Percentiles rank a stretch among this genome's conserved stretches.
Evolutionary conservation across 345 rosid genomes (phyloP).

Genomic region (Eucalyptus melliodora): DNA sequence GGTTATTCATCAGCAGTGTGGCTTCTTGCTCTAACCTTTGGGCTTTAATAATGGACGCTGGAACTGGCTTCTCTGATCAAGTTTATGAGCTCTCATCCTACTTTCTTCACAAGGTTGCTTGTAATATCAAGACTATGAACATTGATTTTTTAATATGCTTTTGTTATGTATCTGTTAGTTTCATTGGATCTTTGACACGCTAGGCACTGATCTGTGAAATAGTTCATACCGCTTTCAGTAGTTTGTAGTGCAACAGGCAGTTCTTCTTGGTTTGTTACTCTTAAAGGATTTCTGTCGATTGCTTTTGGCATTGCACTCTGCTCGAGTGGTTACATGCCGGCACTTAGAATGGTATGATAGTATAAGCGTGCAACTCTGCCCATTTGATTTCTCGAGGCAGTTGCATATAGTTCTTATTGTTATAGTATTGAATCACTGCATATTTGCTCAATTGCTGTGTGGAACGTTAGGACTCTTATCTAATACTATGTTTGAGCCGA

Average conservation of each 20-base stretch:
- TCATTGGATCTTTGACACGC: neutral
- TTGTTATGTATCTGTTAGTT: neutral
- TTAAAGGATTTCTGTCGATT: neutral
- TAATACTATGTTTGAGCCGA: neutral
- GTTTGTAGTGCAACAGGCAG: neutral
- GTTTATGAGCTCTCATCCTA: conserved; percentile 67
- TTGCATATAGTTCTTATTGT: neutral
- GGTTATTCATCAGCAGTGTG: conserved; percentile 81
- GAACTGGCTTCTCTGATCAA: conserved; percentile 78
- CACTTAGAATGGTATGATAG: neutral
- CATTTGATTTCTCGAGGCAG: neutral
- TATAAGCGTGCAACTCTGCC: neutral
- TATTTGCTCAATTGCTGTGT: neutral
- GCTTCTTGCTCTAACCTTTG: conserved; percentile 87
- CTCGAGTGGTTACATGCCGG: neutral
- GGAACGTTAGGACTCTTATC: neutral
- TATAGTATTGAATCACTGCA: neutral
- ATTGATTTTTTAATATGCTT: neutral
- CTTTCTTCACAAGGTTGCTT: conserved; percentile 80
- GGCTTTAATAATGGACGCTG: conserved; percentile 98
- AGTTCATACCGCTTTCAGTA: neutral
- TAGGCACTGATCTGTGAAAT: neutral
- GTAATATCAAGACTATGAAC: neutral
- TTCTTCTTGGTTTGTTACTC: neutral
- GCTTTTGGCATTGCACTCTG: neutral